Percentiles rank a stretch among this genome's conserved stretches.
phyloP scores from a whole-genome alignment of 441 rosid genomes.

The Populus trichocarpa region DNA sequence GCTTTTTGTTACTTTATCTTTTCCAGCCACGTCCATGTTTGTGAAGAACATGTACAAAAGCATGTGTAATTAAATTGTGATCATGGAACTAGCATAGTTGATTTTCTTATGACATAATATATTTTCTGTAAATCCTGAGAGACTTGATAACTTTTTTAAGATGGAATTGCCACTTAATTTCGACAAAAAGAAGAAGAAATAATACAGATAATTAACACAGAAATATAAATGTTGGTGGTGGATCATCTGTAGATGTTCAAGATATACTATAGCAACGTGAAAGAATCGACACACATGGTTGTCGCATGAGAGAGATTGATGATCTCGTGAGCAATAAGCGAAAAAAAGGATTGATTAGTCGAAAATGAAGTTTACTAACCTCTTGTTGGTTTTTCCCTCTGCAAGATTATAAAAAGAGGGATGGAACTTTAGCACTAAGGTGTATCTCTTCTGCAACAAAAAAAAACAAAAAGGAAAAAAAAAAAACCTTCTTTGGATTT shows the following conservation, averaged over 20 bases:
- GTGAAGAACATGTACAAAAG: not conserved
- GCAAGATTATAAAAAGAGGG: not conserved
- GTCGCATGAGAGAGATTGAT: constrained; percentile 20
- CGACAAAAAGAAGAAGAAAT: too few relatives aligned
- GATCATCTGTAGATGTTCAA: not conserved
- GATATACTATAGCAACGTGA: not conserved
- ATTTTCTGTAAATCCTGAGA: too few relatives aligned
- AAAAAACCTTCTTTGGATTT: not conserved
- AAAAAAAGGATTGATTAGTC: too few relatives aligned
- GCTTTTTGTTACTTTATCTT: not conserved
- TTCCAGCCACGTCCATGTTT: not conserved
- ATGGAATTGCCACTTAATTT: too few relatives aligned
- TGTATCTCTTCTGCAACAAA: not conserved
- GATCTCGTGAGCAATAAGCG: constrained; percentile 16
- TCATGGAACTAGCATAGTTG: not conserved
- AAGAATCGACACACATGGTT: constrained; percentile 2
- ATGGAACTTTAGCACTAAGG: constrained; percentile 21
- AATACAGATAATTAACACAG: not conserved
- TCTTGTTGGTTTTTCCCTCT: not conserved
- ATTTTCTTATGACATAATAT: not conserved
- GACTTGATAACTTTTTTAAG: too few relatives aligned
- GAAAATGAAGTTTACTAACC: constrained; percentile 30
- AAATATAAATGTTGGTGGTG: not conserved
- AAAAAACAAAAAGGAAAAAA: too few relatives aligned
- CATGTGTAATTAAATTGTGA: not conserved